Percentiles rank a stretch among this genome's conserved stretches.
phyloP scores from a whole-genome alignment of 306 rosid species.

The Rosa chinensis region DNA sequence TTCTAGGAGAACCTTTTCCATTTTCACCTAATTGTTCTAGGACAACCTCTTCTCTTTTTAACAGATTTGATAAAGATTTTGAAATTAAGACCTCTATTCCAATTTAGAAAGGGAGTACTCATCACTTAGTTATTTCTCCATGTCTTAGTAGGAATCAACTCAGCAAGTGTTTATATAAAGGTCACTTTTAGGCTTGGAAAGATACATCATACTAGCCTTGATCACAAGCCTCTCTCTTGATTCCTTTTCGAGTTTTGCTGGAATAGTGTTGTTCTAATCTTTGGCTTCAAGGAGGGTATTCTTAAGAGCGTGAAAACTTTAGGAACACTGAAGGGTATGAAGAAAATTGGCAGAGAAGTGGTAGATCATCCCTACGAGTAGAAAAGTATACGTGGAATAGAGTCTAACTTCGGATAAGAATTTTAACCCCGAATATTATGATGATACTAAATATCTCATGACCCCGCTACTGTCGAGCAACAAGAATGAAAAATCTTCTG shows the following conservation, averaged over 20 bases:
- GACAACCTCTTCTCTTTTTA: no score
- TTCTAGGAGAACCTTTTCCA: no score
- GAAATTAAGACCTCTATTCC: background rate
- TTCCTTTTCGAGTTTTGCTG: background rate
- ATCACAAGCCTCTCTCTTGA: background rate
- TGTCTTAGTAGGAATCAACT: background rate
- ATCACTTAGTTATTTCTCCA: background rate
- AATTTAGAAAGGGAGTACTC: background rate
- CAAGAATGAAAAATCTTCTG: background rate
- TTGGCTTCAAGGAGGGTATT: background rate
- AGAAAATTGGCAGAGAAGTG: background rate
- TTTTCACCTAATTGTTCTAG: no score
- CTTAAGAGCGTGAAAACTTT: background rate
- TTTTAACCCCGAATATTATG: background rate
- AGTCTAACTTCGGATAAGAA: background rate
- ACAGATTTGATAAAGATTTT: no score
- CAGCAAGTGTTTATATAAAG: no score
- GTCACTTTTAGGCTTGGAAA: background rate
- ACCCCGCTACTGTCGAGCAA: background rate
- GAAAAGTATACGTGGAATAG: background rate
- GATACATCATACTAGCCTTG: background rate
- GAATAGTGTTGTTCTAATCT: background rate
- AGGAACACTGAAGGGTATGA: background rate
- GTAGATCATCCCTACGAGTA: background rate
- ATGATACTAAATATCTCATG: background rate